Conservation (phyloP, 2,329 filamentous ascomycete species). For the Blumeria graminis region DNA sequence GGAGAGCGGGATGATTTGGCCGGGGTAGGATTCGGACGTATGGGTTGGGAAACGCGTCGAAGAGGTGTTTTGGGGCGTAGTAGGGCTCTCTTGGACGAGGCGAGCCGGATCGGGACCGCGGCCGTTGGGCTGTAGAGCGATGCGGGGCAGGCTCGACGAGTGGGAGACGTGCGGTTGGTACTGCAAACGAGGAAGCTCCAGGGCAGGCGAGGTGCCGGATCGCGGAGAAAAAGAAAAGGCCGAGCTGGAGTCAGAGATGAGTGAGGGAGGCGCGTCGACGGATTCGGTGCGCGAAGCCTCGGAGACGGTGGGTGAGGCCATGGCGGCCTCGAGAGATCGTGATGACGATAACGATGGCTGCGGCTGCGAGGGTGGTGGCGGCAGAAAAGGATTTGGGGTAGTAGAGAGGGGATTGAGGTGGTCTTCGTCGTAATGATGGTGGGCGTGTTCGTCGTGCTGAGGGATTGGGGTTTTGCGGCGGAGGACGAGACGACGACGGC, state of each 20-base stretch:
- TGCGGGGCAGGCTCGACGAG: constrained; percentile 33
- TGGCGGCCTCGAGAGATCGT: constrained; percentile 25
- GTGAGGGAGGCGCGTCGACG: constrained; percentile 37
- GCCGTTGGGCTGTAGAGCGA: constrained; percentile 43
- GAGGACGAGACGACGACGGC: constrained; percentile 24
- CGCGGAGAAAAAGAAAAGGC: constrained; percentile 34
- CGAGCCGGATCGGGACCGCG: constrained; percentile 27
- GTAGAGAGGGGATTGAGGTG: constrained; percentile 10
- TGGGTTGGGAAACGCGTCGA: too few relatives aligned
- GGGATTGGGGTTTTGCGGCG: constrained; percentile 12
- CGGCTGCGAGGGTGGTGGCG: not conserved
- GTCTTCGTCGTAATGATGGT: constrained; percentile 12
- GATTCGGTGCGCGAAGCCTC: constrained; percentile 32
- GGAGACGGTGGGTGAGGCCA: constrained; percentile 40
- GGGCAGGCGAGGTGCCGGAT: constrained; percentile 11
- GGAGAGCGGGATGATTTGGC: too few relatives aligned
- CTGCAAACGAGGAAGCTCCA: not conserved
- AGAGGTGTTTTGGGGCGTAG: constrained; percentile 4
- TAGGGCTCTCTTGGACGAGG: constrained; percentile 12
- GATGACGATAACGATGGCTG: not conserved
- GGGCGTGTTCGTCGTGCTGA: constrained; percentile 2
- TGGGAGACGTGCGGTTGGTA: not conserved
- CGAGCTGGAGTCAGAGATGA: constrained; percentile 45
- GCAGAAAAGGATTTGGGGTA: constrained; percentile 2
- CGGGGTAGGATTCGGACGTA: too few relatives aligned